A percentile compares a stretch with the other conserved stretches of the same genome.
Conservation (phyloP, 2,329 filamentous ascomycete genomes). For the Stemphylium vesicarium region DNA sequence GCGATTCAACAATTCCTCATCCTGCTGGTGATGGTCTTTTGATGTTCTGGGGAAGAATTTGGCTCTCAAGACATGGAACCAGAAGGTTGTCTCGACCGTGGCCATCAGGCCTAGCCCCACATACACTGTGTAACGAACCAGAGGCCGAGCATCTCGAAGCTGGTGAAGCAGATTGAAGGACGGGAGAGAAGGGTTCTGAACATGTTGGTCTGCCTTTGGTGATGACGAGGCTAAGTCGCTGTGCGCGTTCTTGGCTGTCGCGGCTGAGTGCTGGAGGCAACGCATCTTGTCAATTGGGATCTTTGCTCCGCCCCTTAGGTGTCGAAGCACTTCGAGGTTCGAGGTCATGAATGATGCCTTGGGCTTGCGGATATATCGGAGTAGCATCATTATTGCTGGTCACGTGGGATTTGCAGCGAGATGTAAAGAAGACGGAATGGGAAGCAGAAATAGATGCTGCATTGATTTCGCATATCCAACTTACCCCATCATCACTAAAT, state of each 20-base stretch:
- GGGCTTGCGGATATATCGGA: neutral
- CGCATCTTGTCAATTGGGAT: neutral
- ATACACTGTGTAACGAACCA: conserved; percentile 34
- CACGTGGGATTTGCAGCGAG: neutral
- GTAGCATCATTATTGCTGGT: neutral
- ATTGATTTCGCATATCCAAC: neutral
- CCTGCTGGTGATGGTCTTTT: conserved; percentile 20
- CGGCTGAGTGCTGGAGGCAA: neutral
- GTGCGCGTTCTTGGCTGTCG: neutral
- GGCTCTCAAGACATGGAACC: conserved; percentile 33
- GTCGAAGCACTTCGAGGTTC: neutral
- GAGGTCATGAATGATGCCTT: neutral
- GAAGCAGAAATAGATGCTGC: neutral
- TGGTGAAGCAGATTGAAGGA: conserved; percentile 26
- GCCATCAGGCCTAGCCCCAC: conserved; percentile 30
- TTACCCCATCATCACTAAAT: conserved; percentile 3
- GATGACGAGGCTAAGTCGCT: neutral
- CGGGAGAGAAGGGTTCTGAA: conserved; percentile 8
- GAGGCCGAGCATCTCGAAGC: conserved; percentile 17
- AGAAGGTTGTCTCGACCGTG: conserved; percentile 36
- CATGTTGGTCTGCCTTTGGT: neutral
- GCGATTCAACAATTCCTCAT: conserved; percentile 20
- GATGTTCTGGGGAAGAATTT: conserved; percentile 32
- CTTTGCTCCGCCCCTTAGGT: neutral
- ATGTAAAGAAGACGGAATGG: neutral